Evolutionary conservation across 495 filamentous ascomycete species (phyloP).

Genomic region (Xylaria telfairii): DNA sequence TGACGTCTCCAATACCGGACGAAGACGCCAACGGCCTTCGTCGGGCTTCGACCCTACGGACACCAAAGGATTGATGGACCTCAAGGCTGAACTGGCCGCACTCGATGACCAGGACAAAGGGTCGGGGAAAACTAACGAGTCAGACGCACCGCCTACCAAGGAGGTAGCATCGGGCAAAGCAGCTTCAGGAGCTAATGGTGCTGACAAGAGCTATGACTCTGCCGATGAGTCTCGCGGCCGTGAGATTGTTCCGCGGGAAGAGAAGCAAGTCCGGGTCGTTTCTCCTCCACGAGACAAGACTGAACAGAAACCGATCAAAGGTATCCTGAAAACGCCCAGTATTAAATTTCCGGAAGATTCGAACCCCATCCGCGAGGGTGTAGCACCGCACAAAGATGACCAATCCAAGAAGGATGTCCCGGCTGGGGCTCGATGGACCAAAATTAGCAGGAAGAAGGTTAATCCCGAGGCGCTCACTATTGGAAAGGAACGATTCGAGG

Average conservation of each 20-base stretch:
- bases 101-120: constrained; percentile 42
- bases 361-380: constrained; percentile 82
- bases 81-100: constrained; percentile 55
- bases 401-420: constrained; percentile 74
- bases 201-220: constrained; percentile 34
- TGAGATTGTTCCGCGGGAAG: constrained; percentile 35
- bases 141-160: constrained; percentile 30
- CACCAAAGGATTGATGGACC: constrained; percentile 49
- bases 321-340: constrained; percentile 74
- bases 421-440: constrained; percentile 83
- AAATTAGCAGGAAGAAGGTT: constrained; percentile 81
- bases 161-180: constrained; percentile 37
- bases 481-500: constrained; percentile 81
- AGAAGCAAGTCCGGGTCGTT: constrained; percentile 59
- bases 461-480: constrained; percentile 80
- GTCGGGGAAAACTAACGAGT: constrained; percentile 31
- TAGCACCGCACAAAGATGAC: constrained; percentile 83
- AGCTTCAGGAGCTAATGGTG: constrained; percentile 27
- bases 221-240: constrained; percentile 50
- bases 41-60: constrained; percentile 59
- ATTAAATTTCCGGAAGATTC: constrained; percentile 80
- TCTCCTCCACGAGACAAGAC: constrained; percentile 58
- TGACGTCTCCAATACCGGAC: constrained; percentile 31
- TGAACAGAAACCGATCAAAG: constrained; percentile 60
- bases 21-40: constrained; percentile 43